Evolutionary conservation across 352 stramenopile species (phyloP), one percentile per base, ranked within the genome.

Genomic region (Globisporangium irregulare): DNA sequence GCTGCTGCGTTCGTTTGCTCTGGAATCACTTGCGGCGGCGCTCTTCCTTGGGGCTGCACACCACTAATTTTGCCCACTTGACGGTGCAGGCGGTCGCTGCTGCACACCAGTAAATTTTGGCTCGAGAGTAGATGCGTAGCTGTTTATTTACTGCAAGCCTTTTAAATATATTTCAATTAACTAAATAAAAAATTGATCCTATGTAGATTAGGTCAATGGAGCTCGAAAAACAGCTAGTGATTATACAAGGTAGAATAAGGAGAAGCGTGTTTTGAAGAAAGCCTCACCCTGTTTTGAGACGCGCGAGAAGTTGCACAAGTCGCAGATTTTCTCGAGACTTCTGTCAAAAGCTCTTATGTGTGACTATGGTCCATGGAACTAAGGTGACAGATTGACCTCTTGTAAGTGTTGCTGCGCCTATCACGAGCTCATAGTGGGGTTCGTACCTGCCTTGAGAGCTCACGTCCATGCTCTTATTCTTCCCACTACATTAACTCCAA

Each of bases 1-100:
- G 22, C 51, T 62, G 59, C 41, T 56, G 25, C 54, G 56, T 22
- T 57, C 9, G 20, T 34, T 54, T 57, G 59, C 34, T 67, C 25
- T 29, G 48, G n/a, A 56, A 24, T 43, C 29, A 12, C 41, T 58
- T 36, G 22, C 27, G 9, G 51, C 34, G 41, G 50, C 55, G 51
- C 50, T 54, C 15, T 43, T 43, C 55, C n/a, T 54, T 53, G 20
- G 51, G 25, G 56, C 57, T 66, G 65, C 57, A 59, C 64, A 71
- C 66, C 66, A 71, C 59, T 59, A 67, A 71, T 68, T 68, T 57
- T 59, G 66, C 9, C 29, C 56, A 61, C 54, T 59, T 38, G 53
- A 59, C 25, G 14, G 10, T 43, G 10, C 12, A 15, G 36, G 36
- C 36, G 4, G 36, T 43, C 36, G 36, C 36, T 43, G 36, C 36